These are phyloP conservation scores for Parsonsia alboflavescens DNA, from an alignment of 257 asterid species.

Conservation along the genomic window DNA sequence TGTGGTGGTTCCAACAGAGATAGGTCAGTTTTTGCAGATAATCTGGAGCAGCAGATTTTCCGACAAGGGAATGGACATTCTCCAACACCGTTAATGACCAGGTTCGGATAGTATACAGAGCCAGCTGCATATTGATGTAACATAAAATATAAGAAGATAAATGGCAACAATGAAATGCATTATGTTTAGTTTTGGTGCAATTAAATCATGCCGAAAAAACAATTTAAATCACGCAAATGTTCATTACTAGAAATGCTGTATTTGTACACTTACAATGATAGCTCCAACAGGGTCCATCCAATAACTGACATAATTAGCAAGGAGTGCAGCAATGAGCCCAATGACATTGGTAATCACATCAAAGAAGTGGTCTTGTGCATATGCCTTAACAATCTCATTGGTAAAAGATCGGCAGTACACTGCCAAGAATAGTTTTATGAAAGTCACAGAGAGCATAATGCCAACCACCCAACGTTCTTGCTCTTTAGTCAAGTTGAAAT, in stretches of 20 bases:
- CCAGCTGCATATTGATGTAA: constrained; percentile 30
- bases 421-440: constrained; percentile 40
- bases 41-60: constrained; percentile 50
- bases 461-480: constrained; percentile 49
- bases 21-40: constrained; percentile 48
- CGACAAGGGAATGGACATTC: constrained; percentile 47
- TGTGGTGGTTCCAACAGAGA: constrained; percentile 57
- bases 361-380: constrained; percentile 52
- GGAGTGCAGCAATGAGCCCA: constrained; percentile 45
- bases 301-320: constrained; percentile 36
- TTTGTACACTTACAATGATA: constrained; percentile 38
- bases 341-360: constrained; percentile 49
- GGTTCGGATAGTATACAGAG: constrained; percentile 47
- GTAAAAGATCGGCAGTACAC: constrained; percentile 49
- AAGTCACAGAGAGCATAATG: constrained; percentile 47
- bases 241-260: not conserved
- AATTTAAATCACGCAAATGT: not conserved
- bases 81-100: constrained; percentile 53
- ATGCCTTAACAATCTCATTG: constrained; percentile 54
- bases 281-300: constrained; percentile 65
- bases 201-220: too few relatives aligned
- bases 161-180: not conserved
- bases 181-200: not conserved
- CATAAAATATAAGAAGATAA: not conserved
- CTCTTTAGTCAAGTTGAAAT: constrained; percentile 39